A percentile compares a stretch with the other conserved stretches of the same genome.
Evolutionary conservation across 2,329 filamentous ascomycete genomes (phyloP).

Genomic region (Purpureocillium takamizusanense): DNA sequence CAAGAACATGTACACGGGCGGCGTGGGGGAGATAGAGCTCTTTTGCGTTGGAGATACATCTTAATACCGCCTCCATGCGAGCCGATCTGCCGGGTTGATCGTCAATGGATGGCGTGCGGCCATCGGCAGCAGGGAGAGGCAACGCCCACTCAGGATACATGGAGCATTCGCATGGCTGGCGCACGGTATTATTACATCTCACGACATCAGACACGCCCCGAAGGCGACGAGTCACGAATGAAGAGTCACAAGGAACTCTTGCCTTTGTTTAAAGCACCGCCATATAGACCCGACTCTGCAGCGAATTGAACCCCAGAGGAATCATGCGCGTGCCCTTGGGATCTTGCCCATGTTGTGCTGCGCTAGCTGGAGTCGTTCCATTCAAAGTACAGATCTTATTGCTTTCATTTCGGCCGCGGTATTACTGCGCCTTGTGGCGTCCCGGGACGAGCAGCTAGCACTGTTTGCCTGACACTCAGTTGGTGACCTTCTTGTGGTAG

Average conservation of each 20-base stretch:
- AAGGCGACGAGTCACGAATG: constrained; percentile 8
- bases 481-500: no score
- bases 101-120: no score
- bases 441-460: no score
- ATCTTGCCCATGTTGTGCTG: constrained; percentile 5
- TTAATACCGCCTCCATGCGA: constrained; percentile 5
- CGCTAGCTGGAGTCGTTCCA: neutral
- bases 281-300: constrained; percentile 23
- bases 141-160: constrained; percentile 4
- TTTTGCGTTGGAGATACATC: constrained; percentile 57
- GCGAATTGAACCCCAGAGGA: constrained; percentile 13
- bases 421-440: no score
- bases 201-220: constrained; percentile 12
- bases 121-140: neutral
- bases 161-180: constrained; percentile 21
- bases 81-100: constrained; percentile 1
- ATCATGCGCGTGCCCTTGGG: constrained; percentile 1
- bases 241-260: constrained; percentile 10
- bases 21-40: constrained; percentile 83
- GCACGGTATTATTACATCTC: constrained; percentile 16
- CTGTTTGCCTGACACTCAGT: no score
- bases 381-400: neutral
- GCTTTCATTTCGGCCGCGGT: no score
- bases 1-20: constrained; percentile 48
- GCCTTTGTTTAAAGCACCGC: neutral